Evolutionary conservation across 768 basidiomycete species (phyloP), one percentile per base, ranked within the genome.

Genomic region (Candolleomyces eurysporus): DNA sequence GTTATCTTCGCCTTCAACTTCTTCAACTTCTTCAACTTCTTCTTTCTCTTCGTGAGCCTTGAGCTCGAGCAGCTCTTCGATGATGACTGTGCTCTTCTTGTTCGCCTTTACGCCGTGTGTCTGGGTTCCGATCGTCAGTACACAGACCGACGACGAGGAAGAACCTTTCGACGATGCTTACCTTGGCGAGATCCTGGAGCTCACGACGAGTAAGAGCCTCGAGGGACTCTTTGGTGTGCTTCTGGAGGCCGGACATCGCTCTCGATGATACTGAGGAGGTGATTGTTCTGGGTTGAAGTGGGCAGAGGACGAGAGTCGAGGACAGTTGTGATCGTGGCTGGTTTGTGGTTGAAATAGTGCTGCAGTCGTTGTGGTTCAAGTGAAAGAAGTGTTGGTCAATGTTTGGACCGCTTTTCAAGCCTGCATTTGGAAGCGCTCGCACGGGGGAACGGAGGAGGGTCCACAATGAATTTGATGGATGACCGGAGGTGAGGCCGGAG

Each of bases 111-210:
- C 40, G 4, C 61, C 54, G 26, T 50, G 48, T 43, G 48, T 49
- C 61, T 65, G 45, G 9, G 39, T 5, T 30, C 21, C 51, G 13
- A 16, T 19, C n/a, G 40, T 30, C 11, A 9, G 45, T 48, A 10
- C 51, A 21, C 57, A 30, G 48, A 40, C 5, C 17, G 19, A 48
- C n/a, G 14, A 50, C 7, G 40, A 26, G 36, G n/a, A 16, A 30
- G 43, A 31, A 50, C 26, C 26, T 2, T 26, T 26, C 2, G 4
- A 2, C 26, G 26, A 4, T 45, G 3, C 22, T 2, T 16, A 63
- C 64, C 60, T 65, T 63, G 31, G 64, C 64, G 53, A 63, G 40
- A 14, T 30, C 48, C 32, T 65, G 64, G 4, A 63, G 49, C 42
- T 58, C 32, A 36, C 43, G 36, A 46, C 62, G 58, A 8, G 53